Base-by-base conservation (phyloP, 2,329 filamentous ascomycete species). In the Scedosporium apiospermum region DNA sequence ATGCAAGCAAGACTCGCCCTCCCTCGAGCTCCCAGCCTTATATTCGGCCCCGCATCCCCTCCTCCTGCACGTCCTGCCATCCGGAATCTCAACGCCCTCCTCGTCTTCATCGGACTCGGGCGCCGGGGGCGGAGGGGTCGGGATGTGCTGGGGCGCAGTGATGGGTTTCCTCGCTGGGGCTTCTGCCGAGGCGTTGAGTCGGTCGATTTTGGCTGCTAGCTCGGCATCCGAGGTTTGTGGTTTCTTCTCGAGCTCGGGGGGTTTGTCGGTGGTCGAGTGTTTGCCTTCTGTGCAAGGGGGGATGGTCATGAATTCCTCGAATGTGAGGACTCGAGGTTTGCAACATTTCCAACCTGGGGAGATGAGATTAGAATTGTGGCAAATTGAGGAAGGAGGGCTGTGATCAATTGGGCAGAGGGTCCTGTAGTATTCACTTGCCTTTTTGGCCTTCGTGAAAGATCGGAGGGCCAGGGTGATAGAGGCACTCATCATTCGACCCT, bases 371-470 rank as follows among this genome's bases (percentile, higher is more conserved):
- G 10, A 9, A 46, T 42, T 16, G 58, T n/a, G 60, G n/a, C 10
- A 1, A 38, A 16, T 16, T 27, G 12, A 57, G 62, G 41, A 42
- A 6, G 23, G 4, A 5, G 27, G 27, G 27, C 4, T 6, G 5
- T 9, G 10, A 14, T 18, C 42, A 46, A 46, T 46, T 38, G 21
- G 38, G n/a, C 23, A 14, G 6, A 6, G 34, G 27, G n/a, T 21
- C 18, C 30, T 16, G 49, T n/a, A 41, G 55, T 64, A 30, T 62
- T 63, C 68, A 72, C 77, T 73, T 80, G 96, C 93, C 95, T 87
- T 99, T 98, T 78, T 97, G 93, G 65, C 95, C 95, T 78, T 99
- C 95, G 74, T 98, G 95, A 75, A 99, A 99, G 73, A 95, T 82
- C 57, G 95, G 95, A 66, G 93, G 91, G 63, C 93, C 93, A 53